These are phyloP conservation scores for Penicillium coffeae DNA, from an alignment of 495 filamentous ascomycete genomes.

Conservation along the genomic window DNA sequence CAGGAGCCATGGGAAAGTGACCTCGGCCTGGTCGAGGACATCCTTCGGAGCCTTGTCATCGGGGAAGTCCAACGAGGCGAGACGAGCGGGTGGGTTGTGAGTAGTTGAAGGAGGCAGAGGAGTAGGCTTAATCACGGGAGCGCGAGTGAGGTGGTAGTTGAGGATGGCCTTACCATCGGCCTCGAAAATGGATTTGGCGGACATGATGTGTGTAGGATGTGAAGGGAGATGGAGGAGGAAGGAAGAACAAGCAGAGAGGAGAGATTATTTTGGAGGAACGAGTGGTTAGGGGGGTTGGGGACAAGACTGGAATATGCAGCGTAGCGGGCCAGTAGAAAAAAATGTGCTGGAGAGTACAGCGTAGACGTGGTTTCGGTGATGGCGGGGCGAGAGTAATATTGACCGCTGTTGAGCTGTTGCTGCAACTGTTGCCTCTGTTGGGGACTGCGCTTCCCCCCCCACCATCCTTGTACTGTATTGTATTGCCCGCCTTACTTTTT, in stretches of 20 bases:
- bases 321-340: conserved; percentile 21
- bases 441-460: too few species aligned
- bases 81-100: conserved; percentile 88
- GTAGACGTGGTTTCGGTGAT: conserved; percentile 19
- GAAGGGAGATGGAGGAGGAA: conserved; percentile 10
- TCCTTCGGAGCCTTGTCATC: conserved; percentile 76
- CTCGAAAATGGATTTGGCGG: conserved; percentile 96
- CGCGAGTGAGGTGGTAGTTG: conserved; percentile 99
- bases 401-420: conserved; percentile 19
- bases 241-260: conserved; percentile 13
- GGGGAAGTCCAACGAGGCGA: conserved; percentile 90
- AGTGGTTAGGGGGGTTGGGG: conserved; percentile 2
- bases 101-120: conserved; percentile 79
- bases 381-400: neutral
- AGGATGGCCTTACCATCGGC: conserved; percentile 99
- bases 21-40: conserved; percentile 92
- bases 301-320: conserved; percentile 21
- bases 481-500: neutral
- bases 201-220: conserved; percentile 58
- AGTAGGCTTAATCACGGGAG: conserved; percentile 95
- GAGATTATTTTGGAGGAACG: conserved; percentile 9
- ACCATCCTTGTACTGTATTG: neutral
- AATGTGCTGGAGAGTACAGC: conserved; percentile 34
- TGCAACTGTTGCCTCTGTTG: neutral
- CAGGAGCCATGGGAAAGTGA: conserved; percentile 92